Conservation (phyloP, 148 eudicot species). For the Nepenthes mirabilis region DNA sequence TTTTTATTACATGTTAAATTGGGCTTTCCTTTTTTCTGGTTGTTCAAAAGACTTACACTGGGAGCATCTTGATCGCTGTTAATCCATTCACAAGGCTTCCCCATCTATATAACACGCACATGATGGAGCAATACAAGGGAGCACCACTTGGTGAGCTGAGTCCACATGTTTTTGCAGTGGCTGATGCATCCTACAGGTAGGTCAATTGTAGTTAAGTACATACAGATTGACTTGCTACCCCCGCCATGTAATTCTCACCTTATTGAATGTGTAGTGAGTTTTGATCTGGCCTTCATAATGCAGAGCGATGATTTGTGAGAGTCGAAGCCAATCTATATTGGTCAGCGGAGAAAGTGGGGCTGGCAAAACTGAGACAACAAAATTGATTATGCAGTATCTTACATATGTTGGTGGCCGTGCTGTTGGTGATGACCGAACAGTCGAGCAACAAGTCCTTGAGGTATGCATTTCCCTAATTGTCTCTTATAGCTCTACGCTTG, state of each 20-base stretch:
- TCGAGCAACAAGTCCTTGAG: constrained; percentile 98
- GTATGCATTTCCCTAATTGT: constrained; percentile 26
- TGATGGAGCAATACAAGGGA: constrained; percentile 99
- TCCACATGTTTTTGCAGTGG: constrained; percentile 99
- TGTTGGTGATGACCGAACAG: constrained; percentile 72
- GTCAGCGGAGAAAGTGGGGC: constrained; percentile 99
- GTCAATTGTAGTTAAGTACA: constrained; percentile 2
- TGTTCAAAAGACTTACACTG: constrained; percentile 78
- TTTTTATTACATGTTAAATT: background rate
- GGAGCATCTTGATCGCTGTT: constrained; percentile 95
- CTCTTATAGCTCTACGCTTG: background rate
- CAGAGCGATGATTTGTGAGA: constrained; percentile 91
- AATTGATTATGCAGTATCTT: constrained; percentile 94
- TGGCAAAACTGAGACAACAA: constrained; percentile 97
- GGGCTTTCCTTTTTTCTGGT: constrained; percentile 5
- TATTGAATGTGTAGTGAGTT: constrained; percentile 7
- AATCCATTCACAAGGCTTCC: constrained; percentile 97
- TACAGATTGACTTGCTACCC: constrained; percentile 4
- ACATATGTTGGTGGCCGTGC: constrained; percentile 97
- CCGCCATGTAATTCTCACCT: constrained; percentile 4
- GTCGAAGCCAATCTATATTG: constrained; percentile 80
- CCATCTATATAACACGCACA: constrained; percentile 83
- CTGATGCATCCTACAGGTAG: constrained; percentile 96
- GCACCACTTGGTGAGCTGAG: constrained; percentile 96
- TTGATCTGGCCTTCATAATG: constrained; percentile 16